Base-by-base conservation (phyloP, 2,329 filamentous ascomycete genomes). In the Ophiostoma himal-ulmi region DNA sequence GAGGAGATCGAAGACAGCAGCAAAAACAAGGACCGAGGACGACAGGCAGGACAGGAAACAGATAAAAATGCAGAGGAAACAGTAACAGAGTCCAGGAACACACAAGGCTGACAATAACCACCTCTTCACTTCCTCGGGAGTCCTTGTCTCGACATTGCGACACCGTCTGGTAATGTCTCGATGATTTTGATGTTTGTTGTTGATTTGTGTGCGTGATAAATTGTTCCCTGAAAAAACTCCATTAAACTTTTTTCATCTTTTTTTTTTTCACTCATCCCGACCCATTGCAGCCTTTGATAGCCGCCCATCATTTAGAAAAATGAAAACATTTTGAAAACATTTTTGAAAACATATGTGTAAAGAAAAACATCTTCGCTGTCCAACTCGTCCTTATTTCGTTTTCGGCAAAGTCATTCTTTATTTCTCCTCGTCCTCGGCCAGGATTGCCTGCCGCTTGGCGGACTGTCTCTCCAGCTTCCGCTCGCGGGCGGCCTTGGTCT, bases 401-500 rank as follows among this genome's bases (percentile, higher is more conserved):
- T 69, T 52, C 20, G 67, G 17, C 37, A 22, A 13, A 20, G n/a
- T 64, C 68, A 20, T 52, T 36, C 22, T 64, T 64, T 81, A 83
- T 79, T 80, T 81, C 77, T 80, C 85, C 79, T 86, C 85, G 73
- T 80, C 87, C 80, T 93, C 93, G 81, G 86, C 92, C 79, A 91
- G 81, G 82, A 96, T 82, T 80, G 92, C 93, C 81, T 88, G 90
- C 83, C 93, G 89, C 94, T 99, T 99, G 83, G 91, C 90, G 81
- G 86, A 83, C 82, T 91, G 88, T 84, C 96, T 92, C 88, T 97
- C 93, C 84, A 90, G 85, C 90, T 95, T 95, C 88, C 95, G 91
- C 91, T 98, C 95, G 86, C 95, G 93, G 79, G 95, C 95, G 81
- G 95, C 95, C 94, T 97, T 98, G 90, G 93, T 98, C 93, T 97